Base-by-base conservation (phyloP, 2,329 filamentous ascomycete genomes). In the Botrytis cinerea region DNA sequence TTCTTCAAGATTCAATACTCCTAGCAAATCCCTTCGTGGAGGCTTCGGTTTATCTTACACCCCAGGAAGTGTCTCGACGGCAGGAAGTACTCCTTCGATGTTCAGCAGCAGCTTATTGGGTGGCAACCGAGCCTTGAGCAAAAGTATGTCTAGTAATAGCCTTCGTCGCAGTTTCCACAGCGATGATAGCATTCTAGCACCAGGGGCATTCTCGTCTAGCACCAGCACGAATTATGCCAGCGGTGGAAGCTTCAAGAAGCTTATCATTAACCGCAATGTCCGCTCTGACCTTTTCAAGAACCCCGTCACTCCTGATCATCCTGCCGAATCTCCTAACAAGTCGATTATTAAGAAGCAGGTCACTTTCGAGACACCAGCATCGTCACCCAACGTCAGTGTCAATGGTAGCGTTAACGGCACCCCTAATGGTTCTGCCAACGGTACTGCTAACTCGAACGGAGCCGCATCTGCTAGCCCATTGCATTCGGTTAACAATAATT, bases 21-120 rank as follows among this genome's bases (percentile, higher is more conserved):
- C 95, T 0, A 93, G 94, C 78, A 95, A 94, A 83, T 68, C 71
- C 22, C 35, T 72, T 46, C 89, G 92, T 73, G 93, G 92, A 73
- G 94, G 93, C 8, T 98, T 93, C 80, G 95, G 95, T 4, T 97
- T 98, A 81, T 94, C 92, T 2, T 98, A 98, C 83, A 97, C 94
- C 76, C 94, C 95, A 9, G 90, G 86, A 73, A 93, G 90, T 77
- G 88, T 88, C 35, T 88, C 92, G 7, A 90, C 91, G 80, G 89
- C 91, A 80, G 87, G 85, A 54, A 85, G 88, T 61, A 93, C 91
- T 81, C 92, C 93, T 8, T 90, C 89, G 54, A 87, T 86, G 28
- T 84, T 92, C 70, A 88, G 89, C 38, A 89, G 89, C 79, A 94
- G 90, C 80, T 82, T 95, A 51, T 82, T 92, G 28, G 87, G 86